Evolutionary conservation across 2,329 filamentous ascomycete genomes (phyloP).

Genomic region (Hirsutella thompsonii): DNA sequence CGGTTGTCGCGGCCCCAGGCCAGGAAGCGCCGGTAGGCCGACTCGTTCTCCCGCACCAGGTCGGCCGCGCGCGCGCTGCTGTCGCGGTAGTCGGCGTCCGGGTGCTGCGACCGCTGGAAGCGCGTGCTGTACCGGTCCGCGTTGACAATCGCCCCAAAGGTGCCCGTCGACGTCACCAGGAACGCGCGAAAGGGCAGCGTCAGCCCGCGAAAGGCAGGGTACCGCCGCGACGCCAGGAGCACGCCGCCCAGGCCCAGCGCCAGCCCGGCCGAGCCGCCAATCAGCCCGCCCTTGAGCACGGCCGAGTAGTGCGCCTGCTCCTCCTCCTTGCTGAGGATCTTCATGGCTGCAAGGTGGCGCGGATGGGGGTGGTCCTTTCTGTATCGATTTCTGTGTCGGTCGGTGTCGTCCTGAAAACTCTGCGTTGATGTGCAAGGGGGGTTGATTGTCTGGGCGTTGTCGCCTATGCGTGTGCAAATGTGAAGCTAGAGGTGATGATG

Average conservation of each 20-base stretch:
- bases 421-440: no score
- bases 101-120: constrained; percentile 60
- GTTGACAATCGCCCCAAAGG: constrained; percentile 77
- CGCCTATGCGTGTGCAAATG: no score
- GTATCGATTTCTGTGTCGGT: no score
- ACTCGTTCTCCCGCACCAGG: constrained; percentile 42
- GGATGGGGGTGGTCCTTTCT: no score
- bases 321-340: constrained; percentile 90
- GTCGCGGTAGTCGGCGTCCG: constrained; percentile 54
- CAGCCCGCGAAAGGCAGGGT: constrained; percentile 63
- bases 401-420: no score
- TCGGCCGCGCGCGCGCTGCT: constrained; percentile 42
- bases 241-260: constrained; percentile 56
- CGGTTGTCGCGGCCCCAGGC: constrained; percentile 69
- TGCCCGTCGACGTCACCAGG: constrained; percentile 68
- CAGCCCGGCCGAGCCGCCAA: constrained; percentile 60
- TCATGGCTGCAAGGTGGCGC: constrained; percentile 44
- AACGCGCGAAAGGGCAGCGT: constrained; percentile 87
- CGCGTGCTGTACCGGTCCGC: constrained; percentile 57
- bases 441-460: no score
- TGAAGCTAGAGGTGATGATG: no score
- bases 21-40: constrained; percentile 45
- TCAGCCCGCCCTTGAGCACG: constrained; percentile 66
- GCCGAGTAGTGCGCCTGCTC: constrained; percentile 72
- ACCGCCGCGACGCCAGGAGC: constrained; percentile 54